These are phyloP conservation scores for Metarhizium rileyi DNA, from an alignment of 2,329 filamentous ascomycete genomes.

Conservation along the genomic window DNA sequence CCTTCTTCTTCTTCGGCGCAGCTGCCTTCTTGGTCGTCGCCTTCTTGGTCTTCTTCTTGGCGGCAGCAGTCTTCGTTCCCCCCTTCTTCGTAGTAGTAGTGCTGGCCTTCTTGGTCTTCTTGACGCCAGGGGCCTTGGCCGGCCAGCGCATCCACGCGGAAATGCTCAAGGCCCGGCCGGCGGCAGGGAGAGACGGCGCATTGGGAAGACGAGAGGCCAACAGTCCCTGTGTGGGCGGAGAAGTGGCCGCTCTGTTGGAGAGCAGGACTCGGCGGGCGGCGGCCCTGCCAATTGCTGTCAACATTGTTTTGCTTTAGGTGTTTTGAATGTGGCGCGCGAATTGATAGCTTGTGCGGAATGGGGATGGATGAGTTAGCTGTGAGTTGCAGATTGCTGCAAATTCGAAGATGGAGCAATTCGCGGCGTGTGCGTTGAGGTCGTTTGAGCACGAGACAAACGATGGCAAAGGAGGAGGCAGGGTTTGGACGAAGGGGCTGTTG, in stretches of 20 bases:
- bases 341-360: neutral
- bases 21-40: constrained; percentile 19
- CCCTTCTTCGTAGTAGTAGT: constrained; percentile 6
- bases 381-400: neutral
- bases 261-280: constrained; percentile 25
- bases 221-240: constrained; percentile 11
- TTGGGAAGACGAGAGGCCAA: neutral
- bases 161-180: constrained; percentile 15
- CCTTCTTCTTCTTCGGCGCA: constrained; percentile 30
- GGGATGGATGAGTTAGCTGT: neutral
- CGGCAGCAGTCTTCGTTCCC: constrained; percentile 11
- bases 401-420: neutral
- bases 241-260: constrained; percentile 9
- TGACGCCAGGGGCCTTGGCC: constrained; percentile 12
- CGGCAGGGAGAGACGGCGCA: constrained; percentile 9
- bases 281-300: constrained; percentile 30
- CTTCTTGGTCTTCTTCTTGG: constrained; percentile 34
- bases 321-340: constrained; percentile 7
- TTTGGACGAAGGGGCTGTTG: constrained; percentile 6
- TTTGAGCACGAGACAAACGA: neutral
- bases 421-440: neutral
- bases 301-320: constrained; percentile 21
- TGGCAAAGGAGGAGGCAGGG: neutral
- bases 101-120: constrained; percentile 12
- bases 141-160: constrained; percentile 20